phyloP scores from a whole-genome alignment of 805 yeast species.

The Metschnikowia arizonensis region DNA sequence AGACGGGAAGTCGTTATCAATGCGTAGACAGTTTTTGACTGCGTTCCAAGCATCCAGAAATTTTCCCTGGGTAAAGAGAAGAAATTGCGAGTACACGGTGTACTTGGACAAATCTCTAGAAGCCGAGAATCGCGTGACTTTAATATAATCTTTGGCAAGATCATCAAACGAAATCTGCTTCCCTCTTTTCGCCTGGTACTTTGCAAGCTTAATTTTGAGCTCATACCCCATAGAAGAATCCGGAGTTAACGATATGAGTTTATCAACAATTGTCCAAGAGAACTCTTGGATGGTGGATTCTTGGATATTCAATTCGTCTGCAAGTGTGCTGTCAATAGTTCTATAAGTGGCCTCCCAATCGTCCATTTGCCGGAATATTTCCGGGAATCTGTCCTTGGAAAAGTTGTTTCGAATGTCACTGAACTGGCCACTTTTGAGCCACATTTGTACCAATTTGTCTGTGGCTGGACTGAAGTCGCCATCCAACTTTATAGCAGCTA shows the following conservation, averaged over 20 bases:
- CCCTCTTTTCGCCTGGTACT: constrained; percentile 4
- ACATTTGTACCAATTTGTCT: constrained; percentile 44
- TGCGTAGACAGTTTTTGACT: constrained; percentile 65
- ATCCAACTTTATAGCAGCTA: constrained; percentile 41
- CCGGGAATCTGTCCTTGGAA: constrained; percentile 10
- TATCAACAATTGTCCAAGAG: neutral
- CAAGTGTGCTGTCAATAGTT: constrained; percentile 13
- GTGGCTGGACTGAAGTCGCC: constrained; percentile 46
- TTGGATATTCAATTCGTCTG: constrained; percentile 3
- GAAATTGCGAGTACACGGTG: constrained; percentile 24
- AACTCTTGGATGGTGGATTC: constrained; percentile 2
- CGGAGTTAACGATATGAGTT: constrained; percentile 37
- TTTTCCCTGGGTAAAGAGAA: constrained; percentile 48
- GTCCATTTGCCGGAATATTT: constrained; percentile 15
- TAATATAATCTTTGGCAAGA: constrained; percentile 21
- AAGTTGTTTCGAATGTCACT: constrained; percentile 23
- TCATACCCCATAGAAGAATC: constrained; percentile 35
- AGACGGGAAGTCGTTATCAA: constrained; percentile 64
- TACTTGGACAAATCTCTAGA: constrained; percentile 24
- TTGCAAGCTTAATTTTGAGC: constrained; percentile 26
- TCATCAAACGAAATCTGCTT: constrained; percentile 1
- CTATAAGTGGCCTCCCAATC: constrained; percentile 18
- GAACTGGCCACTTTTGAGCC: constrained; percentile 51
- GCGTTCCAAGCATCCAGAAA: constrained; percentile 49
- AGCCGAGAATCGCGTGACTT: constrained; percentile 28